Conservation (phyloP, 1,284 basidiomycete species). For the Ganoderma meredithae region DNA sequence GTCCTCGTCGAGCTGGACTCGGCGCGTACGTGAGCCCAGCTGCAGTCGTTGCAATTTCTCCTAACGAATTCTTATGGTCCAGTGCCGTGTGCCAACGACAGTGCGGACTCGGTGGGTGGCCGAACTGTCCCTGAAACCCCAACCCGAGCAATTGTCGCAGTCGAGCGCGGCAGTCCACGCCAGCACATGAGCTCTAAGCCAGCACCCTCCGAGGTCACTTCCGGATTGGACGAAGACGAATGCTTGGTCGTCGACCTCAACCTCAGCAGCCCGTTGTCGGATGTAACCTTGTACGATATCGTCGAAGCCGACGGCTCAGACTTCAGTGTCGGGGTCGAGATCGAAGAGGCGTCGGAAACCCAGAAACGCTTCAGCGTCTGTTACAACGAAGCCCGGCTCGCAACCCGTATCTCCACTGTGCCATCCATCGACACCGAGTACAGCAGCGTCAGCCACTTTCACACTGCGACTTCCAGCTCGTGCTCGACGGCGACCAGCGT, state of each 20-base stretch:
- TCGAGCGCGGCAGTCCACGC: neutral
- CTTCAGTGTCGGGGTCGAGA: constrained; percentile 17
- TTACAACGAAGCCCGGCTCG: neutral
- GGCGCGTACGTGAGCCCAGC: neutral
- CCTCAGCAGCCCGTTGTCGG: neutral
- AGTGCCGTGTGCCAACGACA: neutral
- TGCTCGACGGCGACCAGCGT: neutral
- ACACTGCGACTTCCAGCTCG: neutral
- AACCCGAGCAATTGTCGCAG: too few species aligned
- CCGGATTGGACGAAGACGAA: neutral
- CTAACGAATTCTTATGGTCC: neutral
- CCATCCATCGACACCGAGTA: constrained; percentile 5
- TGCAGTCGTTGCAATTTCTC: neutral
- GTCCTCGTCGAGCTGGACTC: constrained; percentile 4
- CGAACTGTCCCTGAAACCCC: neutral
- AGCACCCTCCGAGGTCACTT: neutral
- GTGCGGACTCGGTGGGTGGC: neutral
- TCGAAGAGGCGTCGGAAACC: constrained; percentile 7
- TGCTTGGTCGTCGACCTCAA: neutral
- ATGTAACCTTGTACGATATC: constrained; percentile 6
- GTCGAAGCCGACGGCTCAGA: constrained; percentile 1
- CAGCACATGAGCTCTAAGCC: neutral
- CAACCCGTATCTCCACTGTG: neutral
- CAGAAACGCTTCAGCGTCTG: neutral
- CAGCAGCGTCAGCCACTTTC: constrained; percentile 8